Evolutionary conservation across 2,329 filamentous ascomycete species (phyloP).

Genomic region (Verticillium longisporum): DNA sequence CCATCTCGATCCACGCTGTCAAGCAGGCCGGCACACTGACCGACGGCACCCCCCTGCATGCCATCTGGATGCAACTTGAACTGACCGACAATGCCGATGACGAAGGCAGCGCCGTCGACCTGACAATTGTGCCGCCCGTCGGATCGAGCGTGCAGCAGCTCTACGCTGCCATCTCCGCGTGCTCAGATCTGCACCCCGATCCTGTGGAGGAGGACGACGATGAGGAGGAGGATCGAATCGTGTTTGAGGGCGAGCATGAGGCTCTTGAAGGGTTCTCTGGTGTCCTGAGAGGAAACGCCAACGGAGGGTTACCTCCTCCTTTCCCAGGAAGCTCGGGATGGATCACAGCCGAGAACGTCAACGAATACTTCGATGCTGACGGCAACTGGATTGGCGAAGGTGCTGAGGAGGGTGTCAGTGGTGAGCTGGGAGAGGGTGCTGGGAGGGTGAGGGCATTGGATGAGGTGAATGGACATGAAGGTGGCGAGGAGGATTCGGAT

Average conservation of each 20-base stretch:
- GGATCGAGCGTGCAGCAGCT: constrained; percentile 32
- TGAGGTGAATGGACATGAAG: constrained; percentile 40
- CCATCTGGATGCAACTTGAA: constrained; percentile 63
- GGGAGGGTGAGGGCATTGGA: constrained; percentile 48
- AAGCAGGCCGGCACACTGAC: constrained; percentile 45
- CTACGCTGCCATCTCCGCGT: constrained; percentile 65
- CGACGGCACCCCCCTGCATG: constrained; percentile 30
- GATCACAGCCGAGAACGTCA: constrained; percentile 89
- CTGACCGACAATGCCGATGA: constrained; percentile 50
- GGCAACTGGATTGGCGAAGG: constrained; percentile 64
- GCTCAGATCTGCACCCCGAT: constrained; percentile 72
- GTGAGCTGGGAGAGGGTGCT: constrained; percentile 56
- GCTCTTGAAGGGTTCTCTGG: constrained; percentile 51
- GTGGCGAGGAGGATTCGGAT: constrained; percentile 30
- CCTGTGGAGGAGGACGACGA: constrained; percentile 53
- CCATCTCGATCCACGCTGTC: constrained; percentile 69
- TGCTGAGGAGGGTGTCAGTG: constrained; percentile 30
- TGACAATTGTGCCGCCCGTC: constrained; percentile 54
- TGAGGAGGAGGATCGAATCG: constrained; percentile 45
- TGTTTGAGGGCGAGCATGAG: constrained; percentile 51
- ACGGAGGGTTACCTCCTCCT: constrained; percentile 53
- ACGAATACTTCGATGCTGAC: constrained; percentile 73
- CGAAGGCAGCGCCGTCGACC: constrained; percentile 60
- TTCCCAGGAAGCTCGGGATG: constrained; percentile 71
- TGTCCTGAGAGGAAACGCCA: constrained; percentile 39